Evolutionary conservation across 73 alveolate genomes (phyloP), one percentile per base, ranked within the genome.

Genomic region (Effrenium voratum): DNA sequence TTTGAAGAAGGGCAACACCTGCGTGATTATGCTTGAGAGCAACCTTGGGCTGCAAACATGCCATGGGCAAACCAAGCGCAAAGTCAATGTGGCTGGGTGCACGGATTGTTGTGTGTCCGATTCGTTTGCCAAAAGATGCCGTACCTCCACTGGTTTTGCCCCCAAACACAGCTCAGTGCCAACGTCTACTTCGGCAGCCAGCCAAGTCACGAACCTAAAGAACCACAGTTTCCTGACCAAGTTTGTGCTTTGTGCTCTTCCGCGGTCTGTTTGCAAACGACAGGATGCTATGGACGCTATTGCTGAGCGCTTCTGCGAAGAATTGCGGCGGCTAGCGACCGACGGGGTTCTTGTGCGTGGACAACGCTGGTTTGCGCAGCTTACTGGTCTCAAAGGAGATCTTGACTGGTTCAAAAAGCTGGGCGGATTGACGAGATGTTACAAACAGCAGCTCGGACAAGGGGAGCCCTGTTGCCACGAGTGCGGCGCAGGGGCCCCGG

Each of bases 331-430:
- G 2, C 85, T 88, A 0, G 80, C 43, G 32, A 50, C 43, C 10
- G 95, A 85, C 24, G 30, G 60, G 19, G 40, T 22, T 40, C 32
- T 66, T 24, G 40, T 22, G 34, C 26, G 30, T 3, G 72, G 72
- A 0, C 46, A n/a, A 40, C 52, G 12, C 2, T 60, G 16, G 40
- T 44, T 44, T 60, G 72, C 12, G 0, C 70, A 41, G 8, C 32
- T 46, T 28, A 50, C 60, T 22, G 95, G 95, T 1, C 43, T 72
- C 72, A 88, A 88, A 32, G 95, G 95, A 19, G 95, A 88, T 16
- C 60, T 88, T 1, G 73, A 72, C 22, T 88, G 95, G 95, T 88
- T 24, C 52, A 40, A 43, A 15, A 66, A 60, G 19, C 49, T 88
- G 2, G 95, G 41, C 8, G 55, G 60, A 12, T 52, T 88, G 40